These are phyloP conservation scores for Sarocladiaceae sp. DNA, from an alignment of 2,329 filamentous ascomycete genomes.

Conservation along the genomic window DNA sequence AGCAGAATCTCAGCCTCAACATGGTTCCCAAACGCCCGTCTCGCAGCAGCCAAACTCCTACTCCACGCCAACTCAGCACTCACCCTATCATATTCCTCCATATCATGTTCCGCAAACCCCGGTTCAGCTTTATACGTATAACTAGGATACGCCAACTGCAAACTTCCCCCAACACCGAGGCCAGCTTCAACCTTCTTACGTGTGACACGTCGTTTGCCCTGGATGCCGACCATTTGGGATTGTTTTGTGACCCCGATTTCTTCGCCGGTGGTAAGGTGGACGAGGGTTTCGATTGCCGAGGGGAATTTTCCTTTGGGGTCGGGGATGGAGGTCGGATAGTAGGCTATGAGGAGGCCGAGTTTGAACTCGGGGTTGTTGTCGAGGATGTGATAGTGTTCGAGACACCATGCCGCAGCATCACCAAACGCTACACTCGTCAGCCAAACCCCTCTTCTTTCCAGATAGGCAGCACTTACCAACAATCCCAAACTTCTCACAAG, in stretches of 20 bases:
- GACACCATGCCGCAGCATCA: constrained; percentile 36
- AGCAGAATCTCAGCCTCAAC: constrained; percentile 62
- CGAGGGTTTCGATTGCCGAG: constrained; percentile 31
- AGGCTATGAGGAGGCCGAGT: constrained; percentile 37
- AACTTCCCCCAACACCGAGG: constrained; percentile 30
- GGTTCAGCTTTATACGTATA: constrained; percentile 45
- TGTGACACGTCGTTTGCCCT: constrained; percentile 35
- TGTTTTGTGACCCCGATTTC: constrained; percentile 37
- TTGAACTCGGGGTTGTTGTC: constrained; percentile 41
- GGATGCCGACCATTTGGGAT: constrained; percentile 39
- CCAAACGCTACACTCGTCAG: constrained; percentile 39
- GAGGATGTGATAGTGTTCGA: constrained; percentile 40
- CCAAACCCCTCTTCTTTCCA: constrained; percentile 38
- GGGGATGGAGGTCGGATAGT: constrained; percentile 40
- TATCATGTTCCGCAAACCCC: constrained; percentile 68
- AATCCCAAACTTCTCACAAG: constrained; percentile 40
- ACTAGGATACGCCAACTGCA: constrained; percentile 31
- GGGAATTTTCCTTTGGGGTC: constrained; percentile 38
- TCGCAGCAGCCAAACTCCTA: constrained; percentile 56
- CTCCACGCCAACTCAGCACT: constrained; percentile 64
- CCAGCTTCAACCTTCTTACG: constrained; percentile 30
- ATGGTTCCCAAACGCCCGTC: constrained; percentile 58
- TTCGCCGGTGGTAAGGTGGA: constrained; percentile 33
- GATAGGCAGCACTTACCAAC: constrained; percentile 36
- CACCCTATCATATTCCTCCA: constrained; percentile 63